Evolutionary conservation across 2,329 filamentous ascomycete species (phyloP).

Genomic region (Fusarium acutatum): DNA sequence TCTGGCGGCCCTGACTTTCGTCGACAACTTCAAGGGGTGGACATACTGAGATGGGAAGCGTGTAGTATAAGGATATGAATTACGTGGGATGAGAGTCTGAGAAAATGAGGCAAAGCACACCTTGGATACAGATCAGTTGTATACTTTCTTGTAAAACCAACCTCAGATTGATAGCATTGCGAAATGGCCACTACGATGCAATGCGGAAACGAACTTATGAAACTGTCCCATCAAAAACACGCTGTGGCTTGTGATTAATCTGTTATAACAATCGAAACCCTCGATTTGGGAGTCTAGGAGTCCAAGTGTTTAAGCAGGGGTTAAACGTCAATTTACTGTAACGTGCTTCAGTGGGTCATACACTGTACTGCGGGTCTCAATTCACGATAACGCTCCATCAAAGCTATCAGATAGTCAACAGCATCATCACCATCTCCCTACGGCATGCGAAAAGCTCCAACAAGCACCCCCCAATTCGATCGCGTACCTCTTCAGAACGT

Average conservation of each 20-base stretch:
- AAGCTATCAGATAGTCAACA: constrained; percentile 30
- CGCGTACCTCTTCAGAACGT: constrained; percentile 28
- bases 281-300: background rate
- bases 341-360: background rate
- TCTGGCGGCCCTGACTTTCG: constrained; percentile 74
- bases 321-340: background rate
- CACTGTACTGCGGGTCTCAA: constrained; percentile 21
- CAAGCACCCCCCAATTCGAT: background rate
- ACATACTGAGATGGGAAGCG: constrained; percentile 43
- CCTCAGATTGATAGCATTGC: background rate
- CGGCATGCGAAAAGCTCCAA: background rate
- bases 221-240: background rate
- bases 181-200: background rate
- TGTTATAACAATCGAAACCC: background rate
- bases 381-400: constrained; percentile 29
- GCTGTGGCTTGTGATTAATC: background rate
- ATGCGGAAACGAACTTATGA: background rate
- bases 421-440: constrained; percentile 16
- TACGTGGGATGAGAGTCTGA: constrained; percentile 1
- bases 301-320: background rate
- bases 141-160: background rate
- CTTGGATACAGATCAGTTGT: background rate
- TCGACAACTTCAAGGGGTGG: constrained; percentile 79
- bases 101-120: background rate
- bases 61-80: background rate